Evolutionary conservation across 2,329 filamentous ascomycete genomes (phyloP), one percentile per base, ranked within the genome.

Genomic region (Ophiostoma australiae): DNA sequence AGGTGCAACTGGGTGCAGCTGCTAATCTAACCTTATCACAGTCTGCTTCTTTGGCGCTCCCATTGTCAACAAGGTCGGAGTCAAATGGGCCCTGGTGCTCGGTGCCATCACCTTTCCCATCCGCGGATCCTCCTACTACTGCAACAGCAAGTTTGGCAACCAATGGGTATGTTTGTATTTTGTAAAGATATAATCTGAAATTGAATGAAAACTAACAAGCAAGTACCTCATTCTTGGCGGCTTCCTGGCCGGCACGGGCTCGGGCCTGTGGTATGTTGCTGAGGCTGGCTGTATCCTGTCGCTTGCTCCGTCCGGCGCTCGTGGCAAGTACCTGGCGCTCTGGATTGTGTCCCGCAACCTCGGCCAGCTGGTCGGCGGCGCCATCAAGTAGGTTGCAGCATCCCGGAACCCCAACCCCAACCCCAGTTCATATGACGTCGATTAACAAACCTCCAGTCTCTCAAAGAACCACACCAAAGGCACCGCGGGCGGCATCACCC

Each of bases 121-220:
- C n/a, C 52, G 52, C 11, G 52, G 52, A 11, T 58, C 52, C 1
- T 58, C 52, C 52, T 58, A 58, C 23, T 58, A 58, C 52, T 58
- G 52, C 52, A 58, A 58, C 52, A 58, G 52, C 52, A 58, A 58
- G n/a, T 58, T 58, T 58, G 52, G 52, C n/a, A 58, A 58, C 23
- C 52, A 58, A 31, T 58, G 52, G 52, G 52, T 58, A 27, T 58
- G 23, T 58, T 58, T 31, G 27, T 31, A 31, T 31, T 55, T 4
- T 27, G 52, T n/a, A 58, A 2, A 23, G 20, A 7, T n/a, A 4
- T 4, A 17, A 6, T 55, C 15, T 2, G 13, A 8, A 8, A 20
- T 15, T 13, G n/a, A 17, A 15, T 17, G 23, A 55, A n/a, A 23
- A 23, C 52, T 58, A 58, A 58, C 17, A 27, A 17, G 3, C 23